phyloP scores from a whole-genome alignment of 495 filamentous ascomycete species.

The Daldinia childiae region DNA sequence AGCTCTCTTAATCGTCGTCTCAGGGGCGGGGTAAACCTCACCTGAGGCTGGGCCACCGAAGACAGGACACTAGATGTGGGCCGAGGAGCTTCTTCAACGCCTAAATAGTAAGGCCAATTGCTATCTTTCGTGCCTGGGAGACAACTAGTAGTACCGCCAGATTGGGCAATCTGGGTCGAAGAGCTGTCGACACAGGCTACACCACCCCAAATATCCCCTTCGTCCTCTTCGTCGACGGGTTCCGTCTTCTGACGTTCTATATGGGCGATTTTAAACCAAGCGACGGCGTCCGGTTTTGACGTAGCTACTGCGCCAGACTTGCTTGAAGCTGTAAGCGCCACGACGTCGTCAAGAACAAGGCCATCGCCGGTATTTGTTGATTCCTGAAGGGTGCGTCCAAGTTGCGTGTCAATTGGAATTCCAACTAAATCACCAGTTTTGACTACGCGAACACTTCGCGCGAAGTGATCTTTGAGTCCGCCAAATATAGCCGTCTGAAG shows the following conservation, averaged over 20 bases:
- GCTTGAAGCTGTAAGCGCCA: conserved; percentile 54
- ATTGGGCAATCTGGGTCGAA: conserved; percentile 85
- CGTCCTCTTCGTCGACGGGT: conserved; percentile 50
- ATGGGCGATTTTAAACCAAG: conserved; percentile 88
- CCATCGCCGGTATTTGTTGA: conserved; percentile 63
- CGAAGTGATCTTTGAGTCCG: conserved; percentile 86
- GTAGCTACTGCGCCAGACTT: conserved; percentile 39
- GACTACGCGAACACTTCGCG: conserved; percentile 77
- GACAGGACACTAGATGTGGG: conserved; percentile 49
- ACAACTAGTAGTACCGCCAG: conserved; percentile 80
- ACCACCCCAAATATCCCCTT: conserved; percentile 80
- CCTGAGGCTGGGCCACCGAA: conserved; percentile 44
- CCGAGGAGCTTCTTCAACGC: conserved; percentile 66
- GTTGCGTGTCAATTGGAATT: conserved; percentile 81
- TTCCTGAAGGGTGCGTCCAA: conserved; percentile 79
- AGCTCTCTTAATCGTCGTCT: conserved; percentile 84
- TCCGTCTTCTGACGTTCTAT: conserved; percentile 70
- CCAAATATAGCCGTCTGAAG: conserved; percentile 85
- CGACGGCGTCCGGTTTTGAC: conserved; percentile 67
- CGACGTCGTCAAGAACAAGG: conserved; percentile 71
- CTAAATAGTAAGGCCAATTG: conserved; percentile 88
- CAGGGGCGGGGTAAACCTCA: conserved; percentile 68
- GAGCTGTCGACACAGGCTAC: conserved; percentile 82
- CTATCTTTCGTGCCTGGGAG: conserved; percentile 76
- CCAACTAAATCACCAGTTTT: conserved; percentile 87